Evolutionary conservation across 2,329 filamentous ascomycete species (phyloP).

Genomic region (Cladophialophora chaetospira): DNA sequence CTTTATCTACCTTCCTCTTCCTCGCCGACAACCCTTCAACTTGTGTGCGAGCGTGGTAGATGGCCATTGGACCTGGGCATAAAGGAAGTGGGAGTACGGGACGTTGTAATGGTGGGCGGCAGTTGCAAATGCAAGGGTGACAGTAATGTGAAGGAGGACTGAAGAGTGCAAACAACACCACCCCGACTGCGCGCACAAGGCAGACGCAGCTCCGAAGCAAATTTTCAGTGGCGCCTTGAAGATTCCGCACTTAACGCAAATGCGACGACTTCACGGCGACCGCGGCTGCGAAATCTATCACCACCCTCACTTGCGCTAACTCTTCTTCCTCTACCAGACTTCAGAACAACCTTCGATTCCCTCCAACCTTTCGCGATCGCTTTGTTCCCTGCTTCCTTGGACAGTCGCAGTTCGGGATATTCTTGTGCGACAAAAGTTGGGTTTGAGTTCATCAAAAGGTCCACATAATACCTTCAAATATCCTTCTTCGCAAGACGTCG

Average conservation of each 20-base stretch:
- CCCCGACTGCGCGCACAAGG: neutral
- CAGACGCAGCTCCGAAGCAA: neutral
- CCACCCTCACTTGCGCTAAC: slow-evolving; percentile 21
- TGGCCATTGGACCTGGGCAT: neutral
- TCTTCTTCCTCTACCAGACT: slow-evolving; percentile 16
- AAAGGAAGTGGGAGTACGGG: neutral
- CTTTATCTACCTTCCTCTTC: slow-evolving; percentile 2
- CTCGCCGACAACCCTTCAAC: slow-evolving; percentile 3
- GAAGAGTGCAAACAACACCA: slow-evolving; percentile 4
- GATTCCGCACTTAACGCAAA: too few relatives aligned
- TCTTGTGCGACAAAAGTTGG: slow-evolving; percentile 30
- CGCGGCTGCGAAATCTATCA: too few relatives aligned
- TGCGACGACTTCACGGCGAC: slow-evolving; percentile 1
- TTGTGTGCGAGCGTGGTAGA: slow-evolving; percentile 5
- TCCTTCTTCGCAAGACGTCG: slow-evolving; percentile 14
- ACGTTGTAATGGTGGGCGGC: neutral
- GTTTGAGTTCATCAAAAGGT: slow-evolving; percentile 13
- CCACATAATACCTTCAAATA: slow-evolving; percentile 25
- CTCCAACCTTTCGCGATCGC: slow-evolving; percentile 24
- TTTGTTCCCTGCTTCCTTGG: slow-evolving; percentile 26
- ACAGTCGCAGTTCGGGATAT: slow-evolving; percentile 26
- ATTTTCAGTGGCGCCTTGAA: too few relatives aligned
- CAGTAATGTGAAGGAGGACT: neutral
- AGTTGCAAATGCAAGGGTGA: neutral
- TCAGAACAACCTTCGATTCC: slow-evolving; percentile 25